Evolutionary conservation across 2,329 filamentous ascomycete species (phyloP).

Genomic region (Cercospora berteroae): DNA sequence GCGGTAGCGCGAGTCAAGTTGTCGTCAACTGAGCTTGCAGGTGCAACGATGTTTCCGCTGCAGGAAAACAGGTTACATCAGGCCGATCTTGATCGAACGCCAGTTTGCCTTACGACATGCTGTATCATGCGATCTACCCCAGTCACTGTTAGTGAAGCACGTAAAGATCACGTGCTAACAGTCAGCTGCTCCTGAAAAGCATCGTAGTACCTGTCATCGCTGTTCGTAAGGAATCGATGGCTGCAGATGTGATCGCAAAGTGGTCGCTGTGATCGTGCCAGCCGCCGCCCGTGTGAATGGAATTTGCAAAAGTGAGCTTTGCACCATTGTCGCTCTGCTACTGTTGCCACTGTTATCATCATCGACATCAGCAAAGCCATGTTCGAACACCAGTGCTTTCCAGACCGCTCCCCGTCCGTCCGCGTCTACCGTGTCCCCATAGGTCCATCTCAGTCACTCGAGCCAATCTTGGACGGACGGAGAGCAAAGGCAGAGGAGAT

Average conservation of each 20-base stretch:
- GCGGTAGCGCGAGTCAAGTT: neutral
- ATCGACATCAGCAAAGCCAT: neutral
- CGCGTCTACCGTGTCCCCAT: neutral
- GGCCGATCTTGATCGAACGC: neutral
- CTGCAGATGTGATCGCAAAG: neutral
- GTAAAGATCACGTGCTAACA: neutral
- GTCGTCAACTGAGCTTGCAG: neutral
- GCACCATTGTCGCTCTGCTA: neutral
- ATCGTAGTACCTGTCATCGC: neutral
- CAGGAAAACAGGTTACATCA: neutral
- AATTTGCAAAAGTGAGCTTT: neutral
- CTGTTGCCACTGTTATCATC: neutral
- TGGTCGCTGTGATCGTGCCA: neutral
- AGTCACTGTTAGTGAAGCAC: neutral
- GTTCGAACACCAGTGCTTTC: conserved; percentile 5
- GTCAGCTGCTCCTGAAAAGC: neutral
- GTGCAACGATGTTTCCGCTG: neutral
- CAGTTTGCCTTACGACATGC: neutral
- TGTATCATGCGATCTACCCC: neutral
- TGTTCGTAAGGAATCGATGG: neutral
- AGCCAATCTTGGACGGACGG: neutral
- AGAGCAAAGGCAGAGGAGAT: neutral
- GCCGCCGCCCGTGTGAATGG: neutral
- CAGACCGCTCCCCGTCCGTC: conserved; percentile 2
- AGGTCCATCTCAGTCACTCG: neutral